Conservation (phyloP, 352 stramenopile genomes). For the Phytophthora tubulina region DNA sequence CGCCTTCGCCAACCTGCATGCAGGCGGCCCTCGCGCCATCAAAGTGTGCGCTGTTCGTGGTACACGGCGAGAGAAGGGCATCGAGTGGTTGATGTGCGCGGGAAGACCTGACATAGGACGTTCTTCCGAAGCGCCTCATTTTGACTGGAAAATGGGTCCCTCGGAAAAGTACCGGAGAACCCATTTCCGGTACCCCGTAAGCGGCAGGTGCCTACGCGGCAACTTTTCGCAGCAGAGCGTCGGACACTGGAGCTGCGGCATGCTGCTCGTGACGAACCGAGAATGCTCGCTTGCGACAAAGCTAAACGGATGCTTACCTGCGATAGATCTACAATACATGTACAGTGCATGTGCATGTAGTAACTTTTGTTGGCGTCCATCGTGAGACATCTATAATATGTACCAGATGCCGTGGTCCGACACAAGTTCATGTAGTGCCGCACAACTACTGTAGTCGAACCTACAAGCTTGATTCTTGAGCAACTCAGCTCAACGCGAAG, state of each 20-base stretch:
- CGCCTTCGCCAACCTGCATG: no score
- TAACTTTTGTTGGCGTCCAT: no score
- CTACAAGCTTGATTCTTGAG: no score
- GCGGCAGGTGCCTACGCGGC: neutral
- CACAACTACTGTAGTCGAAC: no score
- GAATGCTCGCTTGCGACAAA: no score
- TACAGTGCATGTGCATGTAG: no score
- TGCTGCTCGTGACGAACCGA: neutral
- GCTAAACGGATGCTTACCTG: no score
- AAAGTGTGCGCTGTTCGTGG: constrained; percentile 23
- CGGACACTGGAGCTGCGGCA: no score
- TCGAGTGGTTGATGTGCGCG: constrained; percentile 7
- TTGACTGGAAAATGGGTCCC: constrained; percentile 3
- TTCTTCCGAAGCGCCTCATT: neutral
- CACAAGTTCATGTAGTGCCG: no score
- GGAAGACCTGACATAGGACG: constrained; percentile 7
- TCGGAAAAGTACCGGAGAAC: neutral
- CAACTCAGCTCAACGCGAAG: neutral
- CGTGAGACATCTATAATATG: no score
- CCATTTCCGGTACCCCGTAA: neutral
- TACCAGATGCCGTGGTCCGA: no score
- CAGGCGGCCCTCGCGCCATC: neutral
- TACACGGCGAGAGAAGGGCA: constrained; percentile 13
- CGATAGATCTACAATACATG: no score
- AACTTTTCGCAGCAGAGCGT: neutral